Evolutionary conservation across 2,329 filamentous ascomycete genomes (phyloP).

Genomic region (Colletotrichum melonis): DNA sequence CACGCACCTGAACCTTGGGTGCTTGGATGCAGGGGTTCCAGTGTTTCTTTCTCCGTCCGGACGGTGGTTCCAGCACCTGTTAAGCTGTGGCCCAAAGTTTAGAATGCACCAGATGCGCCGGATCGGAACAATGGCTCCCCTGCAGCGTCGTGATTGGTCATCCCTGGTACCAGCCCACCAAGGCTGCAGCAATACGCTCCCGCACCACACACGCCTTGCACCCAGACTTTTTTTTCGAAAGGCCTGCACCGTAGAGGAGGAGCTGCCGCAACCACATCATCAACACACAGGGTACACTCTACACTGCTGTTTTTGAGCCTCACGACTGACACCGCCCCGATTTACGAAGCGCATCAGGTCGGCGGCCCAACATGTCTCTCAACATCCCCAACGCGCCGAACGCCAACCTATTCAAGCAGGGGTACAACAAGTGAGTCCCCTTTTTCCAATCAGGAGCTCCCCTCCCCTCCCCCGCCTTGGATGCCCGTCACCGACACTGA

Average conservation of each 20-base stretch:
- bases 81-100: slow-evolving; percentile 35
- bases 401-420: slow-evolving; percentile 91
- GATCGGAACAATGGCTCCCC: slow-evolving; percentile 37
- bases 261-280: slow-evolving; percentile 34
- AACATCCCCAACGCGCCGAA: slow-evolving; percentile 96
- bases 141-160: slow-evolving; percentile 34
- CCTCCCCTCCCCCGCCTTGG: slow-evolving; percentile 30
- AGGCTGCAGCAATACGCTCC: slow-evolving; percentile 32
- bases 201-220: slow-evolving; percentile 25
- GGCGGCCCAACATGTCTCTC: slow-evolving; percentile 79
- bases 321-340: slow-evolving; percentile 19
- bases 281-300: slow-evolving; percentile 25
- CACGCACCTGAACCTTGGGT: not conserved
- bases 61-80: not conserved
- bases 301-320: slow-evolving; percentile 26
- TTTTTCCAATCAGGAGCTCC: slow-evolving; percentile 36
- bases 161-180: slow-evolving; percentile 28
- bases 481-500: slow-evolving; percentile 47
- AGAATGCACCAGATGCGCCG: slow-evolving; percentile 29
- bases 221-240: slow-evolving; percentile 38
- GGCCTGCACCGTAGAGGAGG: slow-evolving; percentile 20
- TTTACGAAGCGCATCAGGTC: slow-evolving; percentile 20
- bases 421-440: slow-evolving; percentile 88
- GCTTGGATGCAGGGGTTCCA: slow-evolving; percentile 10
- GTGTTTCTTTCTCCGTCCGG: not conserved